A percentile compares a stretch with the other conserved stretches of the same genome.
These are phyloP conservation scores for Colletotrichum kahawae DNA, from an alignment of 2,329 filamentous ascomycete genomes.

Conservation along the genomic window DNA sequence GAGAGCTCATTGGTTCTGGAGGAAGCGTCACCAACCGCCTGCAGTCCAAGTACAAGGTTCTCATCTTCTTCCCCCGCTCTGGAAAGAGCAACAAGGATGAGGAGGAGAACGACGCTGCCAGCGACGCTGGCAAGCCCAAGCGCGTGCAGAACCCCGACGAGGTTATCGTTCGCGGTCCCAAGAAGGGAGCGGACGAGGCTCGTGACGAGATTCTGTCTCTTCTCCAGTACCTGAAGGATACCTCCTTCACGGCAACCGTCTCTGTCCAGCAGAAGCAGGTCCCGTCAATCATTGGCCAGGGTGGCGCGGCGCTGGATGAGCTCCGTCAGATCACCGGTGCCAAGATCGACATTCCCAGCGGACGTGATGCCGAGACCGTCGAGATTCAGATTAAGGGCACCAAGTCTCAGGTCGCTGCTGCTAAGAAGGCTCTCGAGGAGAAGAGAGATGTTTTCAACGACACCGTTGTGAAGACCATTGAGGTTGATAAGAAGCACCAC, in stretches of 20 bases:
- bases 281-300: conserved; percentile 90
- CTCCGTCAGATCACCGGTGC: conserved; percentile 84
- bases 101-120: conserved; percentile 70
- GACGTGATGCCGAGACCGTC: conserved; percentile 75
- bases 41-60: conserved; percentile 90
- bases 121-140: conserved; percentile 69
- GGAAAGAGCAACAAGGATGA: conserved; percentile 73
- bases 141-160: conserved; percentile 84
- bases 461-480: conserved; percentile 82
- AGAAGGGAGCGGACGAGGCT: conserved; percentile 89
- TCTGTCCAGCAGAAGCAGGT: conserved; percentile 90
- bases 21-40: conserved; percentile 90
- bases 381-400: conserved; percentile 94
- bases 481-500: conserved; percentile 95
- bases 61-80: conserved; percentile 87
- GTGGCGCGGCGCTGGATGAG: conserved; percentile 89
- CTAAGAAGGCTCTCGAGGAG: conserved; percentile 88
- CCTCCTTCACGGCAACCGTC: conserved; percentile 79
- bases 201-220: conserved; percentile 90
- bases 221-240: conserved; percentile 88
- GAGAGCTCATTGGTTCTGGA: conserved; percentile 88
- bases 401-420: conserved; percentile 87
- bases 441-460: conserved; percentile 88
- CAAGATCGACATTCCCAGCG: conserved; percentile 88
- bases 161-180: conserved; percentile 88